These are phyloP conservation scores for Aspergillus puulaauensis DNA, from an alignment of 2,329 filamentous ascomycete species.

Conservation along the genomic window DNA sequence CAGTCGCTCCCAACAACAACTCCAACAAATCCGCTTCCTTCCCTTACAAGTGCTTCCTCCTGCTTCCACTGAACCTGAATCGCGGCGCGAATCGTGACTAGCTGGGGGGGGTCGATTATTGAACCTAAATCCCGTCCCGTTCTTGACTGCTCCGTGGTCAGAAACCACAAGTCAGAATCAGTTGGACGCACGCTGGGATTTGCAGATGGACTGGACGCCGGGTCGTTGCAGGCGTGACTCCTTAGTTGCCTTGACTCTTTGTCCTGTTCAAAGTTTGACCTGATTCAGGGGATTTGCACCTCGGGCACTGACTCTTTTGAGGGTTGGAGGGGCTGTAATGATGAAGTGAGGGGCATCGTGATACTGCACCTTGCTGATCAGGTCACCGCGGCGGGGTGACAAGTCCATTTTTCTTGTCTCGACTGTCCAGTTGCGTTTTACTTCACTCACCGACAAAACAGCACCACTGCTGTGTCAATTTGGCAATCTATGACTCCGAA, in stretches of 20 bases:
- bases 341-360: neutral
- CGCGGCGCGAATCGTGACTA: too few species aligned
- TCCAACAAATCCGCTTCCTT: slow-evolving; percentile 5
- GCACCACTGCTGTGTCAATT: neutral
- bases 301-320: neutral
- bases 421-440: neutral
- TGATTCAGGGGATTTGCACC: neutral
- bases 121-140: slow-evolving; percentile 4
- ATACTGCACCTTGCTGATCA: neutral
- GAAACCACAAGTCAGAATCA: neutral
- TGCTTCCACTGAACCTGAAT: too few species aligned
- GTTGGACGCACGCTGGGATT: neutral
- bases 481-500: neutral
- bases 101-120: neutral
- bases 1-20: neutral
- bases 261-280: neutral
- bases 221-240: neutral
- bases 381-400: slow-evolving; percentile 1
- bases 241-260: neutral
- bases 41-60: too few species aligned
- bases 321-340: neutral
- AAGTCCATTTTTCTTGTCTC: neutral
- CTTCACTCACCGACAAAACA: neutral
- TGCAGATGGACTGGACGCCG: slow-evolving; percentile 3
- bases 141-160: neutral